Evolutionary conservation across 2,329 filamentous ascomycete species (phyloP).

Genomic region (Penicillium sp.): DNA sequence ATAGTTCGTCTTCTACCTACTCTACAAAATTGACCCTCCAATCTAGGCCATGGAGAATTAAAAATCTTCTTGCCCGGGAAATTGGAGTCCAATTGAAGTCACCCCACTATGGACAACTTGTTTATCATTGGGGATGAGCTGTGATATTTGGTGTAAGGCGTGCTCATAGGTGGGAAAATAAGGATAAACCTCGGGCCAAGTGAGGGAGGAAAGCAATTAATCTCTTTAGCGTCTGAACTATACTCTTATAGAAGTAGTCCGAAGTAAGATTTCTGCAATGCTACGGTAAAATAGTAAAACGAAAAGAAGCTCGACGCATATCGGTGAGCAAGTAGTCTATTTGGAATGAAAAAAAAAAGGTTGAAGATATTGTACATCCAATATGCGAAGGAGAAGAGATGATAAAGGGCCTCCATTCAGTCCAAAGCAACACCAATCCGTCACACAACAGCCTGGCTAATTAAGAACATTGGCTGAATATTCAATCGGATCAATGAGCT

Average conservation of each 20-base stretch:
- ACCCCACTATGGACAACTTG: background rate
- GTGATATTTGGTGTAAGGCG: background rate
- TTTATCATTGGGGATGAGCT: background rate
- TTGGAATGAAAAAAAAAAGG: background rate
- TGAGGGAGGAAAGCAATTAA: background rate
- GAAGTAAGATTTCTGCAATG: background rate
- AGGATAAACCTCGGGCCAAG: background rate
- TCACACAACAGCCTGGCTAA: background rate
- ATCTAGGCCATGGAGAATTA: background rate
- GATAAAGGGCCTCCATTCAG: background rate
- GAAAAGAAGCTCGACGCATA: background rate
- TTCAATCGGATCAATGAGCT: background rate
- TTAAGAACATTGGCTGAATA: background rate
- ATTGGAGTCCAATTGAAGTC: background rate
- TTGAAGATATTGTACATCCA: conserved; percentile 3
- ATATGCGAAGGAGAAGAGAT: background rate
- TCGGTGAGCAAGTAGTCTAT: background rate
- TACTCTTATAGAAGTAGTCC: background rate
- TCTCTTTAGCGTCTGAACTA: background rate
- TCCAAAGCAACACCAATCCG: background rate
- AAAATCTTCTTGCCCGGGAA: background rate
- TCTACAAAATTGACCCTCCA: background rate
- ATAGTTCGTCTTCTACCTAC: background rate
- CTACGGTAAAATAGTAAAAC: background rate
- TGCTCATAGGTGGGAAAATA: conserved; percentile 22